Evolutionary conservation across 73 alveolate genomes (phyloP), one percentile per base, ranked within the genome.

Genomic region (Durusdinium trenchii): DNA sequence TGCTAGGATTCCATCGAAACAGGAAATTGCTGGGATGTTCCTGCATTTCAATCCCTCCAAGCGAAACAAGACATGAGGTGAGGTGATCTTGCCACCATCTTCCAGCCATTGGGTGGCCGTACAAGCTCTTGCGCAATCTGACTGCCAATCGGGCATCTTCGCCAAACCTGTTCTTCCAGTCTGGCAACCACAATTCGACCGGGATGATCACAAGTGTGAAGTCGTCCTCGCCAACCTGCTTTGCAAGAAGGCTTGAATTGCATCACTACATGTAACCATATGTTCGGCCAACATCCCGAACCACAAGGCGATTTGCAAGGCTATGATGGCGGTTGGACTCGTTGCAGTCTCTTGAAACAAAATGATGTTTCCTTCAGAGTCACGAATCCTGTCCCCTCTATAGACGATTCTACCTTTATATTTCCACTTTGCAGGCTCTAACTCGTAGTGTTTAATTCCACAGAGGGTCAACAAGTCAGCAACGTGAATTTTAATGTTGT

Each of bases 401-500:
- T 87, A 87, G 23, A 73, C 54, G 35, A 87, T 87, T 42, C 85
- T 5, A 3, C 95, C 95, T 38, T 86, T 86, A 6, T 40, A 86
- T 35, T 32, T 10, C 60, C 76, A 32, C 0, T 35, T 30, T 16
- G 54, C 95, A 0, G 82, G 83, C 0, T 30, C 4, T 0, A 86
- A 36, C 46, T 86, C 95, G n/a, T 45, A n/a, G n/a, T 86, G 95
- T 35, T 86, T 86, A 40, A 86, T 30, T 30, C 95, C 95, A 28
- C 85, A 87, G 28, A 87, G 35, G 7, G 95, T 87, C 32, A 87
- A 9, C 2, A 87, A n/a, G 28, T 87, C 95, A 0, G 85, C 95
- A 36, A 87, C 67, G 26, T 71, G 48, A 28, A 62, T n/a, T 3
- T 43, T 40, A 32, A 42, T 16, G 6, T 85, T 85, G 20, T 45